A percentile compares a stretch with the other conserved stretches of the same genome.
Conservation (phyloP, 345 rosid genomes). For the Kernera saxatilis region DNA sequence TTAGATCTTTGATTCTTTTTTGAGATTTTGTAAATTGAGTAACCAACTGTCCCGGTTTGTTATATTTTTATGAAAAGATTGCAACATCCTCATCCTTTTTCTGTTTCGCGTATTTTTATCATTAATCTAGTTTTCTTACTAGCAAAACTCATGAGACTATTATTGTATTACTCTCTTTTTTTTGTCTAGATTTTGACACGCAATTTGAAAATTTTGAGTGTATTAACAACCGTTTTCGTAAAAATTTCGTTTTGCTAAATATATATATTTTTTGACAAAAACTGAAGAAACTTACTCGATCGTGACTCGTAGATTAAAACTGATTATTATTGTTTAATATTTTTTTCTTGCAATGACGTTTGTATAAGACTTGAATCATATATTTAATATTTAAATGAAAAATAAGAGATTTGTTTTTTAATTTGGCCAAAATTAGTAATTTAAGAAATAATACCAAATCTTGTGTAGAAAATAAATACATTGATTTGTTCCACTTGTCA, state of each 20-base stretch:
- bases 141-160: background rate
- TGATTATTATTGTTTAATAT: background rate
- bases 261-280: too few species aligned
- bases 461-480: background rate
- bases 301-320: too few species aligned
- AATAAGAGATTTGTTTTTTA: background rate
- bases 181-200: background rate
- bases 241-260: too few species aligned
- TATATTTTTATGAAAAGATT: background rate
- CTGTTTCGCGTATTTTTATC: background rate
- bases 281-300: too few species aligned
- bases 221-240: too few species aligned
- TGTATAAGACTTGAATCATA: background rate
- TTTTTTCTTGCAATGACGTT: background rate
- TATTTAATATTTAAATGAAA: background rate
- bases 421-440: background rate
- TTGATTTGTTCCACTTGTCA: background rate
- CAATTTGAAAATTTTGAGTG: background rate
- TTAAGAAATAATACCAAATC: background rate
- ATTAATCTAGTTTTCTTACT: background rate
- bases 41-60: background rate
- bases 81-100: background rate
- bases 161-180: too few species aligned
- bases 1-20: background rate
- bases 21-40: background rate